phyloP scores from a whole-genome alignment of 345 rosid genomes.

The Eucalyptus urophylla region DNA sequence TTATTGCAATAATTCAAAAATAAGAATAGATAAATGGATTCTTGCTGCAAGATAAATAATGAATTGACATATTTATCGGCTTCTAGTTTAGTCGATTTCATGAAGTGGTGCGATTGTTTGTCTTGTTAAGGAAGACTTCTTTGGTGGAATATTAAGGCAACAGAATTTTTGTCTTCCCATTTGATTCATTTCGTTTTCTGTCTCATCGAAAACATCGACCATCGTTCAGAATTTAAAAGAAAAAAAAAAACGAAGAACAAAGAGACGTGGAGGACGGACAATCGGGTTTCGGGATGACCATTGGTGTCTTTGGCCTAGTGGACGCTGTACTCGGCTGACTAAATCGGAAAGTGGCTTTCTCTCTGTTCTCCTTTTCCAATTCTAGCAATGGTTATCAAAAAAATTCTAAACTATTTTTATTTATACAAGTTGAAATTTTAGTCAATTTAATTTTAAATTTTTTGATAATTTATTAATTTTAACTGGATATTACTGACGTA shows the following conservation, averaged over 20 bases:
- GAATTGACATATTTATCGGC: neutral
- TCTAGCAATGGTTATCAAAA: neutral
- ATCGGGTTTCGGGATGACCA: neutral
- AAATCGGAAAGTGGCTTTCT: neutral
- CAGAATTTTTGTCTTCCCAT: neutral
- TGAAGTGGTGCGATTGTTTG: neutral
- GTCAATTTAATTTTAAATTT: accelerated
- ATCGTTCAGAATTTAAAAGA: neutral
- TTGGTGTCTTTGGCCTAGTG: neutral
- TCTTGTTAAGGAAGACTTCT: neutral
- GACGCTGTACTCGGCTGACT: neutral
- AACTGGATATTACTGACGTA: accelerated
- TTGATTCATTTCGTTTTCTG: neutral
- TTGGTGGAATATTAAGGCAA: neutral
- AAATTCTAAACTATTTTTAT: neutral
- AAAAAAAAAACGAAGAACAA: neutral
- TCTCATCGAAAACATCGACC: neutral
- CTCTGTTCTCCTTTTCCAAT: neutral
- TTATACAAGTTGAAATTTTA: neutral
- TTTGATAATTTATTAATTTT: neutral
- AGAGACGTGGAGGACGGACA: neutral
- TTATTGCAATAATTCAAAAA: neutral
- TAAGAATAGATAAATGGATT: neutral
- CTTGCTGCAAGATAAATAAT: neutral
- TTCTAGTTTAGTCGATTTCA: neutral